Conservation (phyloP, 2,329 filamentous ascomycete species). For the Bipolaris cookei region DNA sequence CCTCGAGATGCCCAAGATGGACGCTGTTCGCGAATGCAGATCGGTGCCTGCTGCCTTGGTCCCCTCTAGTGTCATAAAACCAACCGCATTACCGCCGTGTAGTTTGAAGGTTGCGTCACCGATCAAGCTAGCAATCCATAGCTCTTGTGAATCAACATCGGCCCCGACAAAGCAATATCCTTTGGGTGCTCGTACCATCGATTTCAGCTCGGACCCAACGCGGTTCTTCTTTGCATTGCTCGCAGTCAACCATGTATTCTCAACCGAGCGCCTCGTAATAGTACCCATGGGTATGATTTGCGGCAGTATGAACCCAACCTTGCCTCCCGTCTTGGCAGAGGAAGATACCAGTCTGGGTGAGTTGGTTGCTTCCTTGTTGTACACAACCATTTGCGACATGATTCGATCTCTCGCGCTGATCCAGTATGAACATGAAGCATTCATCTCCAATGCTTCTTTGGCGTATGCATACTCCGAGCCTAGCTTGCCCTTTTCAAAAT, state of each 20-base stretch:
- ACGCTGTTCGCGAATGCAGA: slow-evolving; percentile 89
- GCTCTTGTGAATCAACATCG: slow-evolving; percentile 94
- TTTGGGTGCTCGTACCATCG: slow-evolving; percentile 90
- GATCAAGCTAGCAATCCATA: slow-evolving; percentile 96
- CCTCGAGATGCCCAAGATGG: slow-evolving; percentile 89
- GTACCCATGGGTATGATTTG: slow-evolving; percentile 99
- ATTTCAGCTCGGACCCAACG: slow-evolving; percentile 94
- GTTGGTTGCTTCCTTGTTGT: slow-evolving; percentile 65
- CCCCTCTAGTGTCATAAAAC: slow-evolving; percentile 98
- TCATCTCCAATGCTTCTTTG: slow-evolving; percentile 97
- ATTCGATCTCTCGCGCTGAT: slow-evolving; percentile 94
- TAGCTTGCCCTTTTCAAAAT: slow-evolving; percentile 88
- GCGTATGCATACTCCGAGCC: slow-evolving; percentile 89
- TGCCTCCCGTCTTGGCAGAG: slow-evolving; percentile 24
- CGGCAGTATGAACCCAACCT: slow-evolving; percentile 84
- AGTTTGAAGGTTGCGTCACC: slow-evolving; percentile 94
- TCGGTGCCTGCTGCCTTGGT: slow-evolving; percentile 94
- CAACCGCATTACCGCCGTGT: slow-evolving; percentile 94
- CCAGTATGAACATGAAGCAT: slow-evolving; percentile 98
- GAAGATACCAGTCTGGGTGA: slow-evolving; percentile 36
- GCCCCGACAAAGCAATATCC: slow-evolving; percentile 95
- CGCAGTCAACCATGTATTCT: slow-evolving; percentile 98
- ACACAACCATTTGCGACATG: slow-evolving; percentile 93
- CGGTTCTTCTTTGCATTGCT: slow-evolving; percentile 96
- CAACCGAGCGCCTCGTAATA: slow-evolving; percentile 89